phyloP scores from a whole-genome alignment of 306 rosid species.

The Prunus fruticosa region DNA sequence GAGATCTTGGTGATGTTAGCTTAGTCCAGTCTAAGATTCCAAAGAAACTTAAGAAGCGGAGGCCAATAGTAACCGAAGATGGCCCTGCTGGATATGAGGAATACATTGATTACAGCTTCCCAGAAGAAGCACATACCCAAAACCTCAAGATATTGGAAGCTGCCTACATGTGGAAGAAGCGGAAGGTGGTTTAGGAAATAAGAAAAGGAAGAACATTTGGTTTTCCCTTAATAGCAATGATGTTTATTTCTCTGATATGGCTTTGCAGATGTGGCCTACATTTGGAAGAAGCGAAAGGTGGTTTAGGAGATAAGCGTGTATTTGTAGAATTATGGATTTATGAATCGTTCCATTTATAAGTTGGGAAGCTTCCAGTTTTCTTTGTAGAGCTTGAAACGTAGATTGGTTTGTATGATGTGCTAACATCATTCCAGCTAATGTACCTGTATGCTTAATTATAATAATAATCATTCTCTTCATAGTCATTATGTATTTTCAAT shows the following conservation, averaged over 20 bases:
- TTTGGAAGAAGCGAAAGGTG: no score
- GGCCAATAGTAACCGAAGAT: slow-evolving; percentile 51
- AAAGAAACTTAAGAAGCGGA: slow-evolving; percentile 78
- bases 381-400: not conserved
- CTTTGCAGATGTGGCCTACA: not conserved
- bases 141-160: slow-evolving; percentile 79
- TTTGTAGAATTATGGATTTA: not conserved
- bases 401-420: not conserved
- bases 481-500: not conserved
- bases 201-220: not conserved
- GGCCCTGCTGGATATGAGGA: slow-evolving; percentile 76
- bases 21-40: slow-evolving; percentile 74
- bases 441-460: not conserved
- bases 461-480: not conserved
- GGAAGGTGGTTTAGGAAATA: slow-evolving; percentile 1
- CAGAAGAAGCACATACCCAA: slow-evolving; percentile 70
- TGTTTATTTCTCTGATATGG: not conserved
- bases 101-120: slow-evolving; percentile 64
- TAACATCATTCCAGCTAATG: not conserved
- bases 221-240: not conserved
- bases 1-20: slow-evolving; percentile 68
- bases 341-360: not conserved
- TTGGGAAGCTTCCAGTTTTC: not conserved
- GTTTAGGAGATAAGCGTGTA: not conserved
- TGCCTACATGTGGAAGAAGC: slow-evolving; percentile 84